Conservation (phyloP, 1,284 basidiomycete genomes). For the Violaceomyces palustris region DNA sequence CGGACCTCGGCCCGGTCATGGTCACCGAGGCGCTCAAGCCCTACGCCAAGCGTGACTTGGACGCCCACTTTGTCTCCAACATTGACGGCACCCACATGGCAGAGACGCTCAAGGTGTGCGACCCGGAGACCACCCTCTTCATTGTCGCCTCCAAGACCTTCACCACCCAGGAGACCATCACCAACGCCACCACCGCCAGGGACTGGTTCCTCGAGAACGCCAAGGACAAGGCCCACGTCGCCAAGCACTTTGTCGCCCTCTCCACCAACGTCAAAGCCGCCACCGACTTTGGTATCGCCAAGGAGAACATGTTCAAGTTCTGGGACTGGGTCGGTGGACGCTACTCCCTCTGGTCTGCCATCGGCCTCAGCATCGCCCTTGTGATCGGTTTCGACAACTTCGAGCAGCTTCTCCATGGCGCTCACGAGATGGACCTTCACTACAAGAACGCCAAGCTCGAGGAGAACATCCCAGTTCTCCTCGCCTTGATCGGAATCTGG, state of each 20-base stretch:
- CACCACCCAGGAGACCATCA: conserved; percentile 98
- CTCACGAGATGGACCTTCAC: conserved; percentile 96
- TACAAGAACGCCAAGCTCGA: conserved; percentile 84
- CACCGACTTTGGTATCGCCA: conserved; percentile 86
- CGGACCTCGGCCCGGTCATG: conserved; percentile 97
- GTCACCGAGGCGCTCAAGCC: conserved; percentile 93
- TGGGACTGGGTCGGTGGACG: conserved; percentile 99
- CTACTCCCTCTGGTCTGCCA: conserved; percentile 97
- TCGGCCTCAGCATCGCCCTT: conserved; percentile 88
- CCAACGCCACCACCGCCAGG: conserved; percentile 87
- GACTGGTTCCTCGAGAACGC: conserved; percentile 87
- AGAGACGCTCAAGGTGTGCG: conserved; percentile 73
- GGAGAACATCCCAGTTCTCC: conserved; percentile 83
- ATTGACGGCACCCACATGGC: conserved; percentile 97
- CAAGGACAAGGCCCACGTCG: conserved; percentile 72
- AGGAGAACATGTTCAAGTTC: conserved; percentile 98
- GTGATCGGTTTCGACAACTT: conserved; percentile 93
- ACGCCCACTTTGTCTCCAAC: conserved; percentile 88
- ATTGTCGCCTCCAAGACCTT: conserved; percentile 98
- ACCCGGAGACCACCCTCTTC: conserved; percentile 92
- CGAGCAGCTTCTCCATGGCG: conserved; percentile 79
- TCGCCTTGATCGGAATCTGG: conserved; percentile 92
- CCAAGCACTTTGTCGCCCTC: conserved; percentile 97
- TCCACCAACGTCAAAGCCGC: conserved; percentile 94
- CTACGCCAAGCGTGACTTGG: conserved; percentile 84